Conservation (phyloP, 495 filamentous ascomycete genomes). For the Hyaloscypha finlandica region DNA sequence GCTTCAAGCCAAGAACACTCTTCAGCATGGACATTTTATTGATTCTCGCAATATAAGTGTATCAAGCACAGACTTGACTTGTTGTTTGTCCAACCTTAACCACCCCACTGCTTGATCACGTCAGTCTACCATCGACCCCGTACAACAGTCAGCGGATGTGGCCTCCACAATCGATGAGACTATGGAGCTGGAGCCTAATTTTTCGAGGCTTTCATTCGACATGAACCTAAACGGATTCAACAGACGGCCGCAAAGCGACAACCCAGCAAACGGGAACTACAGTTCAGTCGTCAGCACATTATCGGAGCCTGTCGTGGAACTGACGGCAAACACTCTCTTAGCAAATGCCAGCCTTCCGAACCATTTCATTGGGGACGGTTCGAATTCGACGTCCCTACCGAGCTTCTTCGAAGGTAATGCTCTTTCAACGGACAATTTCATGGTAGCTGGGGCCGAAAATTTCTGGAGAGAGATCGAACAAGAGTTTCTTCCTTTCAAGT, state of each 20-base stretch:
- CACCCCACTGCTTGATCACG: neutral
- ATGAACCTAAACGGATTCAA: neutral
- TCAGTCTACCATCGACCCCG: neutral
- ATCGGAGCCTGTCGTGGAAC: neutral
- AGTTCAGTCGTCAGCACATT: neutral
- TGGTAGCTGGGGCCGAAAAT: neutral
- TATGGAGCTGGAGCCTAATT: neutral
- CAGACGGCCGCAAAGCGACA: neutral
- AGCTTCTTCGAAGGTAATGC: neutral
- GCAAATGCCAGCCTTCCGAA: neutral
- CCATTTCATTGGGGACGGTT: neutral
- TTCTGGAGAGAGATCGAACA: neutral
- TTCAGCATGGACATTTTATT: neutral
- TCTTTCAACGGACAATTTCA: neutral
- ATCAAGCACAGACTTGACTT: neutral
- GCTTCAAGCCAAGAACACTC: neutral
- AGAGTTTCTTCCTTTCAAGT: neutral
- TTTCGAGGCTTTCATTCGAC: neutral
- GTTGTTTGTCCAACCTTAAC: neutral
- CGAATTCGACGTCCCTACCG: neutral
- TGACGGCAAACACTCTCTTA: neutral
- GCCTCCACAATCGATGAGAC: neutral
- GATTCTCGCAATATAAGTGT: neutral
- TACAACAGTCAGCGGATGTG: neutral
- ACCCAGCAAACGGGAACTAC: neutral